Conservation (phyloP, 1,284 basidiomycete species). For the Lentinus polychrous region DNA sequence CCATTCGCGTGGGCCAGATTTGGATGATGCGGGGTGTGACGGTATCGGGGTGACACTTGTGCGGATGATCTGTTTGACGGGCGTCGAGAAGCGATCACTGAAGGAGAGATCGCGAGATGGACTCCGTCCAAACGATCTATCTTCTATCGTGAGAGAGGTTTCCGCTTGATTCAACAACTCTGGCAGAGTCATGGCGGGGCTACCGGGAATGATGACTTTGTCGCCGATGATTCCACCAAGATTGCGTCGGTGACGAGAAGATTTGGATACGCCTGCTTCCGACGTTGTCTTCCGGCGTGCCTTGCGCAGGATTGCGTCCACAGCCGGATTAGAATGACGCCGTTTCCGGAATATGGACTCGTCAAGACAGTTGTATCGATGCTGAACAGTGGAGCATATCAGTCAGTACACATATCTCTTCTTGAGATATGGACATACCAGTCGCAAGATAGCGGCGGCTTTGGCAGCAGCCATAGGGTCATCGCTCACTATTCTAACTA, state of each 20-base stretch:
- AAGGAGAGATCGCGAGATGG: conserved; percentile 5
- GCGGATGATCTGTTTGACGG: conserved; percentile 5
- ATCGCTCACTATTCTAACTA: conserved; percentile 73
- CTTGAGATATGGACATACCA: conserved; percentile 39
- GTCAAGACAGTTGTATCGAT: conserved; percentile 79
- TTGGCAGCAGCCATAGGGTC: conserved; percentile 80
- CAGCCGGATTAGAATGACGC: conserved; percentile 24
- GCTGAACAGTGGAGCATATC: conserved; percentile 34
- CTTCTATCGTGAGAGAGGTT: conserved; percentile 32
- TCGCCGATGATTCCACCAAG: conserved; percentile 43
- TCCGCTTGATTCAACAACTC: conserved; percentile 57
- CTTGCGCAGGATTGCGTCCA: conserved; percentile 29
- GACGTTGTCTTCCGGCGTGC: conserved; percentile 29
- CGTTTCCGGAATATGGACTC: conserved; percentile 23
- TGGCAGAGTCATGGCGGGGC: conserved; percentile 44
- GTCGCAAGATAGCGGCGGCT: conserved; percentile 84
- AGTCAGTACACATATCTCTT: not conserved
- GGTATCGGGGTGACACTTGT: conserved; percentile 14
- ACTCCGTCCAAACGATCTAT: not conserved
- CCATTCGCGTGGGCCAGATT: conserved; percentile 36
- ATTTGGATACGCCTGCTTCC: conserved; percentile 31
- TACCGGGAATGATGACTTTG: conserved; percentile 47
- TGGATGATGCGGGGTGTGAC: conserved; percentile 4
- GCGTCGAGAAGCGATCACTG: conserved; percentile 5
- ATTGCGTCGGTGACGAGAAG: conserved; percentile 25